Base-by-base conservation (phyloP, 768 basidiomycete genomes). In the Leccinum olivaceopallidum region DNA sequence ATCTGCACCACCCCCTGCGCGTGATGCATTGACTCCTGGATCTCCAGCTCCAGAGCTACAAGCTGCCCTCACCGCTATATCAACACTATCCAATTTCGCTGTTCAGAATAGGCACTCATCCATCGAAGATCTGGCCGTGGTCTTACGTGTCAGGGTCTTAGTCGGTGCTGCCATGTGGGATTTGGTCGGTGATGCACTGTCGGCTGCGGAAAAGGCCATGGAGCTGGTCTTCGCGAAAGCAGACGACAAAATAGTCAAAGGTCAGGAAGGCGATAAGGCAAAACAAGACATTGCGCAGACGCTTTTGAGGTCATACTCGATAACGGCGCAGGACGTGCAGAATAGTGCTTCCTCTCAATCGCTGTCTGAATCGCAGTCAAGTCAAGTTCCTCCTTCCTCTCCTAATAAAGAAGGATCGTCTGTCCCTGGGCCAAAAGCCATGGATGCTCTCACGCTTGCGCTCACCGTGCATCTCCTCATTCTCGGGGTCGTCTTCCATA, bases 381-480 rank as follows among this genome's bases (percentile, higher is more conserved):
- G 59, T 26, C 16, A 8, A 18, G n/a, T 12, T 10, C 24, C 58
- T 28, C 6, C 14, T 0, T 2, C 63, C 36, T 56, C 60, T 20
- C 58, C 64, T 12, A 13, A 22, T 1, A 65, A 65, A 53, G 55
- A 32, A n/a, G 13, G 32, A 6, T 4, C 51, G 14, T 28, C 55
- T 9, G 20, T 59, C 14, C 59, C 68, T 30, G 48, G 57, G 6
- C 66, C 71, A 32, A 74, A 72, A 28, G 49, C 62, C n/a, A 60
- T 30, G 13, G 76, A 76, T 56, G 24, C 66, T 44, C 68, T 78
- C 49, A 79, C 76, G 49, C 67, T 74, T 3, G 66, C 78, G 1
- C 77, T 84, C 63, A 79, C 78, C 3, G 74, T 88, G 4, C 88
- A 92, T 65, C 70, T 83, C 9, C 83, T 92, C 24, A 79, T 90